phyloP scores from a whole-genome alignment of 306 rosid species.

The Trifolium subterraneum region DNA sequence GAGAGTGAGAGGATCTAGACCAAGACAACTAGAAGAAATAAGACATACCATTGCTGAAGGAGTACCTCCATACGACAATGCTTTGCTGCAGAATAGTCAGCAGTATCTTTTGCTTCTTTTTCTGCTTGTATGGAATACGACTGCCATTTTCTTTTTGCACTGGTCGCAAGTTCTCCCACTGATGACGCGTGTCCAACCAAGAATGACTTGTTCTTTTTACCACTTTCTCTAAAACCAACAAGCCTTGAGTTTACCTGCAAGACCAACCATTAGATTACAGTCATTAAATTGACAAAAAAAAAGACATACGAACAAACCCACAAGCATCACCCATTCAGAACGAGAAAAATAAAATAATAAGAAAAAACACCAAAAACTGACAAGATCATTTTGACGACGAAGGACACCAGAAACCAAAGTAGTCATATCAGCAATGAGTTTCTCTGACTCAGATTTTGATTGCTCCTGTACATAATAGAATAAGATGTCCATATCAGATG shows the following conservation, averaged over 20 bases:
- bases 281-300: background rate
- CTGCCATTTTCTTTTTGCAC: conserved; percentile 93
- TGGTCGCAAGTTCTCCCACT: conserved; percentile 63
- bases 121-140: conserved; percentile 74
- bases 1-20: background rate
- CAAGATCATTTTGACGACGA: conserved; percentile 83
- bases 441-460: conserved; percentile 81
- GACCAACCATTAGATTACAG: conserved; percentile 9
- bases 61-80: conserved; percentile 91
- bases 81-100: conserved; percentile 83
- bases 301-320: background rate
- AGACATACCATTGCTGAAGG: conserved; percentile 70
- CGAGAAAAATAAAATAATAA: background rate
- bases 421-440: conserved; percentile 83
- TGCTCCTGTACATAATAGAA: conserved; percentile 70
- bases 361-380: conserved; percentile 38
- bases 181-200: conserved; percentile 78
- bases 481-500: conserved; percentile 39
- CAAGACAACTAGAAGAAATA: background rate
- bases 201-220: conserved; percentile 67
- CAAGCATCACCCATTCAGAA: background rate
- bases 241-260: conserved; percentile 82
- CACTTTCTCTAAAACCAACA: conserved; percentile 69
- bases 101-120: conserved; percentile 68
- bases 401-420: conserved; percentile 71